Conservation (phyloP, 768 basidiomycete genomes). For the Suillus subluteus region DNA sequence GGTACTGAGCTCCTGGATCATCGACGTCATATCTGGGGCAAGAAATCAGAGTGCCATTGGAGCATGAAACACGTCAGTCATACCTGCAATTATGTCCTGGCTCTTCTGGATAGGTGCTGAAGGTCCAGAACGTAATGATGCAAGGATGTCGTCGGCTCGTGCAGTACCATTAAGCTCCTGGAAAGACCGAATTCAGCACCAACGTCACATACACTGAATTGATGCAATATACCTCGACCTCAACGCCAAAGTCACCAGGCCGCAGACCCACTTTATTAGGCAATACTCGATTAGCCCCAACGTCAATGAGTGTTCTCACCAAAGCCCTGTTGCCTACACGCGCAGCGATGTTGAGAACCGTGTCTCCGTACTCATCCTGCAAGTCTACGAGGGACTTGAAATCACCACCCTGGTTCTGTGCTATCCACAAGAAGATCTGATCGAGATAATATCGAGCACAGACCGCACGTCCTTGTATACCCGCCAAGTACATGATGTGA, state of each 20-base stretch:
- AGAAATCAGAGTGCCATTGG: slow-evolving; percentile 15
- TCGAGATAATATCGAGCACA: slow-evolving; percentile 92
- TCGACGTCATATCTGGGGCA: slow-evolving; percentile 73
- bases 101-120: slow-evolving; percentile 84
- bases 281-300: slow-evolving; percentile 87
- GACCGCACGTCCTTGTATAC: slow-evolving; percentile 84
- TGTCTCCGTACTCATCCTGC: slow-evolving; percentile 95
- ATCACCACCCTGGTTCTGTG: slow-evolving; percentile 72
- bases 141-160: slow-evolving; percentile 79
- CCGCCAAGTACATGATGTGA: slow-evolving; percentile 89
- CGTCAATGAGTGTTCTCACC: slow-evolving; percentile 85
- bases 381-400: slow-evolving; percentile 85
- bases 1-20: slow-evolving; percentile 76
- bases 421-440: slow-evolving; percentile 85
- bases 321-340: slow-evolving; percentile 88
- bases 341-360: slow-evolving; percentile 93
- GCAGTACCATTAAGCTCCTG: slow-evolving; percentile 74
- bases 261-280: slow-evolving; percentile 93
- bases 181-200: slow-evolving; percentile 7
- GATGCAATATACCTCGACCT: slow-evolving; percentile 70
- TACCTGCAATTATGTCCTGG: slow-evolving; percentile 83
- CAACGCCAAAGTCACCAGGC: slow-evolving; percentile 94
- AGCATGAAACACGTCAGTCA: slow-evolving; percentile 11
- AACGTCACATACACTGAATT: not conserved
- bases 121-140: slow-evolving; percentile 72